Percentiles rank a stretch among this genome's conserved stretches.
Evolutionary conservation across 495 filamentous ascomycete genomes (phyloP).

Genomic region (Aspergillus haitiensis): DNA sequence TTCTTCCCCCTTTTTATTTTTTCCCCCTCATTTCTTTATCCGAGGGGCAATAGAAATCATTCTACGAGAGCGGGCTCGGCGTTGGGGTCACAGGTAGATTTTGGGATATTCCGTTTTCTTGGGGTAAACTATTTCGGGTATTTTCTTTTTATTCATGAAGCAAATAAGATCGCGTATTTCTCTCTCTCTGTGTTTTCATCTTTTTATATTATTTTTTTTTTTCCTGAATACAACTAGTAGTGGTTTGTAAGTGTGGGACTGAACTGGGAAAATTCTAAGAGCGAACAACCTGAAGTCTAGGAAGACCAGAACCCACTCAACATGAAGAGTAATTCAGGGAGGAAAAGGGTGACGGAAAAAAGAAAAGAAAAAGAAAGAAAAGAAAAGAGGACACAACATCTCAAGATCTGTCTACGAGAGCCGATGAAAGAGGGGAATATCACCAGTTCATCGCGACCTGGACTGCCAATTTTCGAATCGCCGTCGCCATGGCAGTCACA

Average conservation of each 20-base stretch:
- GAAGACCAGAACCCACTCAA: neutral
- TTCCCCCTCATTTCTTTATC: neutral
- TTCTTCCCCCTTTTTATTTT: too few species aligned
- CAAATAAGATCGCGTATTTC: too few species aligned
- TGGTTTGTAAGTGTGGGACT: too few species aligned
- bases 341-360: neutral
- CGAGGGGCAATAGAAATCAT: neutral
- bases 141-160: too few species aligned
- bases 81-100: too few species aligned
- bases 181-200: too few species aligned
- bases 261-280: too few species aligned
- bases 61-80: neutral
- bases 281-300: neutral
- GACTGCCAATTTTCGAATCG: constrained; percentile 29
- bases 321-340: neutral
- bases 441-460: constrained; percentile 24
- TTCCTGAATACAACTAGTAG: too few species aligned
- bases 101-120: too few species aligned
- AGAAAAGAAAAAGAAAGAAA: neutral
- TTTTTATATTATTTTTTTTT: too few species aligned
- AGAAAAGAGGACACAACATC: neutral
- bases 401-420: neutral
- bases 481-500: constrained; percentile 28
- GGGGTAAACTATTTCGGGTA: too few species aligned
- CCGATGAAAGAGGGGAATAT: neutral